phyloP scores from a whole-genome alignment of 768 basidiomycete genomes.

The Phlebiopsis flavidoalba region DNA sequence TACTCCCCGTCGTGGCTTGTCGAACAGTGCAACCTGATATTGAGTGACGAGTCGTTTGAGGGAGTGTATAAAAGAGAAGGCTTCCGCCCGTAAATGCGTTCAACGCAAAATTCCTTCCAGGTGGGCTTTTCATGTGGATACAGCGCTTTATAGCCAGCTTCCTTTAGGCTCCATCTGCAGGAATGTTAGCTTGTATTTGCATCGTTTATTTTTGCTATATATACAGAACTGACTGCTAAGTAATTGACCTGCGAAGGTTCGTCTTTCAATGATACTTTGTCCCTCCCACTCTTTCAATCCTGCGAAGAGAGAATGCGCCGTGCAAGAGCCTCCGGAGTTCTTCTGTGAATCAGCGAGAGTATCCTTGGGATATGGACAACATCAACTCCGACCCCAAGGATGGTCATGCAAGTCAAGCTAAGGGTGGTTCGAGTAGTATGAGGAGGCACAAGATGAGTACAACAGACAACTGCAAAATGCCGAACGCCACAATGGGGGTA shows the following conservation, averaged over 20 bases:
- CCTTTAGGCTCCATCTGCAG: constrained; percentile 76
- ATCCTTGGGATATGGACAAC: constrained; percentile 68
- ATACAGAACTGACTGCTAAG: constrained; percentile 73
- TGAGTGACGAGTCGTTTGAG: not conserved
- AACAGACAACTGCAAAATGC: too few relatives aligned
- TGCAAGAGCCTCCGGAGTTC: constrained; percentile 43
- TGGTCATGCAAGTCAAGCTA: constrained; percentile 37
- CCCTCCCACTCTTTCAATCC: constrained; percentile 37
- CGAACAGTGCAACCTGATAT: constrained; percentile 50
- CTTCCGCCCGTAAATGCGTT: constrained; percentile 32
- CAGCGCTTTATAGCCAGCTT: constrained; percentile 83
- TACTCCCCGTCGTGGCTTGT: constrained; percentile 84
- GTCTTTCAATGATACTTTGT: constrained; percentile 20
- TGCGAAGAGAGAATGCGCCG: constrained; percentile 54
- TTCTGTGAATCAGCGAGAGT: constrained; percentile 43
- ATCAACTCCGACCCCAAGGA: constrained; percentile 73
- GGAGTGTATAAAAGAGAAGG: constrained; percentile 36
- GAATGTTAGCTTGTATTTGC: not conserved
- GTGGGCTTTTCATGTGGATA: constrained; percentile 55
- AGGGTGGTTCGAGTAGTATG: too few relatives aligned
- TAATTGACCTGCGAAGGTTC: constrained; percentile 35
- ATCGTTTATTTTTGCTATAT: constrained; percentile 15
- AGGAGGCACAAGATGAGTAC: too few relatives aligned
- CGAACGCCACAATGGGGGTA: not conserved
- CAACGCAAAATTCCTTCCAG: constrained; percentile 65